Conservation (phyloP, 371 early-diverging fungal genomes). For the Rhizopus sp. region DNA sequence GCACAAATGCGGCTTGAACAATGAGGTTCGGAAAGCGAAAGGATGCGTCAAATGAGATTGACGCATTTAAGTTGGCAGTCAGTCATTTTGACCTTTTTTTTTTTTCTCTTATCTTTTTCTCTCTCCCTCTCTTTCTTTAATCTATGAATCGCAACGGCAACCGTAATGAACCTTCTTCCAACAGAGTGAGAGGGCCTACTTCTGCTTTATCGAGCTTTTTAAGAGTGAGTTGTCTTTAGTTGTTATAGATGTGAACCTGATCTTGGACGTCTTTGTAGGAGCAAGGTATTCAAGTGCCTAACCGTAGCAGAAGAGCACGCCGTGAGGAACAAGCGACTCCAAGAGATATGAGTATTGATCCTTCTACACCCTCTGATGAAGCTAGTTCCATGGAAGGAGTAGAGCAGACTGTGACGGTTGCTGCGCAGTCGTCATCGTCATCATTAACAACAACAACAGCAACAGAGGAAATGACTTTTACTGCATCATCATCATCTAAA, state of each 20-base stretch:
- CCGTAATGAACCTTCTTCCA: constrained; percentile 8
- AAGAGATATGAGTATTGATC: neutral
- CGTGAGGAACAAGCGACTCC: constrained; percentile 9
- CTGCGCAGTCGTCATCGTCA: constrained; percentile 15
- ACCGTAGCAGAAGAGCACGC: constrained; percentile 31
- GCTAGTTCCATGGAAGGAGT: constrained; percentile 4
- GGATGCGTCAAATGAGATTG: neutral
- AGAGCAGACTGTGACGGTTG: constrained; percentile 21
- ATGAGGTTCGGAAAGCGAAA: neutral
- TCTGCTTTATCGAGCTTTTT: constrained; percentile 74
- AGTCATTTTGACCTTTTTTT: neutral
- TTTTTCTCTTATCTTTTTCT: neutral
- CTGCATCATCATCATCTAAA: neutral
- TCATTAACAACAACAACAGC: neutral
- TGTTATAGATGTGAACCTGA: neutral
- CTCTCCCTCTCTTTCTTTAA: neutral
- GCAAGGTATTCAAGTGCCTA: constrained; percentile 66
- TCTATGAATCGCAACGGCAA: constrained; percentile 5
- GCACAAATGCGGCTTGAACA: neutral
- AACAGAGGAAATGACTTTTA: neutral
- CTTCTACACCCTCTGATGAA: neutral
- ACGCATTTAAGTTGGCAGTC: neutral
- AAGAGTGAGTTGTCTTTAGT: constrained; percentile 30
- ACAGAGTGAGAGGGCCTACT: constrained; percentile 66
- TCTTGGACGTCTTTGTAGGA: constrained; percentile 38